phyloP scores from a whole-genome alignment of 2,329 filamentous ascomycete species.

The Colletotrichum chrysophilum region DNA sequence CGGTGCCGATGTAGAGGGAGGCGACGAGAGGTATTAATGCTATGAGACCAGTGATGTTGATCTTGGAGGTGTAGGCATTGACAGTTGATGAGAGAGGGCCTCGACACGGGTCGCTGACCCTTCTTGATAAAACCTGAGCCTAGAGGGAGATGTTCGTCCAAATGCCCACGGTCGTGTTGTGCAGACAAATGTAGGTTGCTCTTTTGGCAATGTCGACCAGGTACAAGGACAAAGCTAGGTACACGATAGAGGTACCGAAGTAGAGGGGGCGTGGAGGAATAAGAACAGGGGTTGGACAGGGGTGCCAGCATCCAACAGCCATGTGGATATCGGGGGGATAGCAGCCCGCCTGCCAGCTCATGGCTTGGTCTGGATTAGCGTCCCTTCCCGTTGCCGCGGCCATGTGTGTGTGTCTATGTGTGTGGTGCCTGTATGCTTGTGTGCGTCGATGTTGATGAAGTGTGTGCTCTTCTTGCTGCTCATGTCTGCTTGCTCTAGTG shows the following conservation, averaged over 20 bases:
- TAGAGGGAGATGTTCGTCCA: not conserved
- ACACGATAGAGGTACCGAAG: not conserved
- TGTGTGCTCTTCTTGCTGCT: not conserved
- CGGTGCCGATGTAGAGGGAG: not conserved
- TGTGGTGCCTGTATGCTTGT: constrained; percentile 24
- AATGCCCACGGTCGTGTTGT: constrained; percentile 2
- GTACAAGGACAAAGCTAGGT: constrained; percentile 1
- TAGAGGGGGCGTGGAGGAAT: not conserved
- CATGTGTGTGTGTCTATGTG: constrained; percentile 26
- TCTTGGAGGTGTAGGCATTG: not conserved
- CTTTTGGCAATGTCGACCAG: not conserved
- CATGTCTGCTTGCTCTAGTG: not conserved
- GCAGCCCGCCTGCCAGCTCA: constrained; percentile 16
- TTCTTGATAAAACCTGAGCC: constrained; percentile 14
- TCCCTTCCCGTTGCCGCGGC: constrained; percentile 16
- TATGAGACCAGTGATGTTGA: not conserved
- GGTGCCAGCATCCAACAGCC: not conserved
- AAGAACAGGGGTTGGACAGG: not conserved
- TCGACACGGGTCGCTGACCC: constrained; percentile 8
- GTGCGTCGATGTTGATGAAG: constrained; percentile 19
- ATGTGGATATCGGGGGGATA: constrained; percentile 22
- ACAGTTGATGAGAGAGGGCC: not conserved
- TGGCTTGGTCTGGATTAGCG: constrained; percentile 7
- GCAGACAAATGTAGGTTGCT: constrained; percentile 7
- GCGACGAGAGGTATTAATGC: constrained; percentile 4